Evolutionary conservation across 2,329 filamentous ascomycete genomes (phyloP), one percentile per base, ranked within the genome.

Genomic region (Aspergillus fumigatiaffinis): DNA sequence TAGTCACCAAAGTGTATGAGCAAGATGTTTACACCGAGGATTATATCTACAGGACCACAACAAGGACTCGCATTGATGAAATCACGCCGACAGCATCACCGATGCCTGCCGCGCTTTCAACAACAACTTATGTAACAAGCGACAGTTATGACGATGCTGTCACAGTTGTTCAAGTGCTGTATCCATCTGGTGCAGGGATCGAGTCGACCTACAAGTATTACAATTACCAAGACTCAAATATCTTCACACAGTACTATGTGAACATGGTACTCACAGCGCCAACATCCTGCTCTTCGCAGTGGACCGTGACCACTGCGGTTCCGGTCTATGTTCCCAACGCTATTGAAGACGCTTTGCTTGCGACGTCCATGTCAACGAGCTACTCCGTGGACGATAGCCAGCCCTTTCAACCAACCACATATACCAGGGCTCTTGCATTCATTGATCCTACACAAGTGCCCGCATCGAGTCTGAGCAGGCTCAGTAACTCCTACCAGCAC

Each of bases 401-500:
- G 3, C 59, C 66, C 10, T 72, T 72, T 51, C 56, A 60, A 17
- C 62, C 68, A 1, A 65, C 64, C 9, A 71, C 68, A 6, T 62
- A 64, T 49, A 64, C 68, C 6, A 60, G 64, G 46, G 60, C 65
- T 12, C 59, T 66, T 41, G 58, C 69, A 35, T 71, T 55, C 51
- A 60, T 72, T 3, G 64, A 67, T 4, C 68, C 70, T 1, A 67
- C 68, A 5, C 70, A 72, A 50, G n/a, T 72, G 1, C 69, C 70
- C 7, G 57, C 53, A 20, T 26, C 49, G 2, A 60, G 60, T 20
- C 25, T 71, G 35, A 51, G 26, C 32, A 55, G 50, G 0, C 62
- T 73, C 20, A 70, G 70, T 17, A 47, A 54, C n/a, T 25, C 46
- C 2, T 48, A 65, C 47, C 44, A 38, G 2, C 67, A 55, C 3